Evolutionary conservation across 2,329 filamentous ascomycete genomes (phyloP).

Genomic region (Furcasterigmium sp.): DNA sequence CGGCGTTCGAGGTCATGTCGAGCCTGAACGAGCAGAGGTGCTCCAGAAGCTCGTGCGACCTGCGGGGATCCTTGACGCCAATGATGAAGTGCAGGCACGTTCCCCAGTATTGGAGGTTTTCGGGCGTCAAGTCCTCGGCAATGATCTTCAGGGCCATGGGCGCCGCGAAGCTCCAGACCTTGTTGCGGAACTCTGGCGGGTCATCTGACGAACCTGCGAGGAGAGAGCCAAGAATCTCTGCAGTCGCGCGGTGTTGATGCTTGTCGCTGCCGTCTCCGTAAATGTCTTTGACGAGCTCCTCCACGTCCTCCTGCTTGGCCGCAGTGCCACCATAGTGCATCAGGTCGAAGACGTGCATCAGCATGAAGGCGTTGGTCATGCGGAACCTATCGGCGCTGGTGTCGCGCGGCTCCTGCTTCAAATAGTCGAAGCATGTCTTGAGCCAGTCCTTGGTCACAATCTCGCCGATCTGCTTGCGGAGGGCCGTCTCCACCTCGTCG

Average conservation of each 20-base stretch:
- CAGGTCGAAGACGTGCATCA: conserved; percentile 87
- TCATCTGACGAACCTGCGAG: conserved; percentile 77
- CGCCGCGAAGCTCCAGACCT: conserved; percentile 85
- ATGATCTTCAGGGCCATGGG: conserved; percentile 84
- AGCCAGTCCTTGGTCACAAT: conserved; percentile 83
- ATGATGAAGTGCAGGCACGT: conserved; percentile 87
- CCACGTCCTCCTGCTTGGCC: conserved; percentile 81
- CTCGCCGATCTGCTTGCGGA: conserved; percentile 73
- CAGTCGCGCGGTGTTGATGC: conserved; percentile 92
- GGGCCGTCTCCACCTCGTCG: conserved; percentile 71
- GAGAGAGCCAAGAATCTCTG: conserved; percentile 86
- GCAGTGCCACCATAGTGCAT: conserved; percentile 74
- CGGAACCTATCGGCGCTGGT: conserved; percentile 77
- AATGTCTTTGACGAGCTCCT: conserved; percentile 69
- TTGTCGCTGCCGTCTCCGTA: conserved; percentile 95
- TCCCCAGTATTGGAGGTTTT: conserved; percentile 92
- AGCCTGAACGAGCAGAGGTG: conserved; percentile 79
- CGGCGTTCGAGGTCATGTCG: conserved; percentile 92
- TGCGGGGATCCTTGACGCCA: conserved; percentile 83
- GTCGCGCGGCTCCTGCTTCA: conserved; percentile 95
- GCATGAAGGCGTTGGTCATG: conserved; percentile 78
- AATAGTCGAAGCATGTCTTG: conserved; percentile 78
- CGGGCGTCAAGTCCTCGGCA: conserved; percentile 86
- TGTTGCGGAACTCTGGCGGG: conserved; percentile 64
- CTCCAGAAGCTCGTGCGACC: conserved; percentile 80